A percentile compares a stretch with the other conserved stretches of the same genome.
phyloP scores from a whole-genome alignment of 805 yeast species.

The Teunomyces cretensis region DNA sequence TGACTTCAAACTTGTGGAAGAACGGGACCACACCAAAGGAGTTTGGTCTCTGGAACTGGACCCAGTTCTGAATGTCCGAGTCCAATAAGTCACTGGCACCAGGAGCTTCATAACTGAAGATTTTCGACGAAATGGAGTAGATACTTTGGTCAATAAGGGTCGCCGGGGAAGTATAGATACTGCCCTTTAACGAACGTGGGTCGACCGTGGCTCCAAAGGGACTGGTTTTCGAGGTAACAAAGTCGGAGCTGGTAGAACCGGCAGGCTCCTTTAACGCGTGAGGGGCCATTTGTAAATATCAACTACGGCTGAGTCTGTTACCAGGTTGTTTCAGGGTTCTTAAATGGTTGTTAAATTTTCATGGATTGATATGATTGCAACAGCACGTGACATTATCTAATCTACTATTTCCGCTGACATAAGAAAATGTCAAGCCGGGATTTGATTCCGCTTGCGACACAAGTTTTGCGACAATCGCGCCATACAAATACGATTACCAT shows the following conservation, averaged over 20 bases:
- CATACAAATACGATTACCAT: neutral
- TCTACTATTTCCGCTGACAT: neutral
- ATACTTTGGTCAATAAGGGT: conserved; percentile 55
- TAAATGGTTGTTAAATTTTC: conserved; percentile 2
- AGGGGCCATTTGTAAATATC: conserved; percentile 3
- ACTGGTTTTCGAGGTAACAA: conserved; percentile 7
- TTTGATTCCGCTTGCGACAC: neutral
- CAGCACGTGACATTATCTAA: conserved; percentile 5
- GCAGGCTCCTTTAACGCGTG: conserved; percentile 5
- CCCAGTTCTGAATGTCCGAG: conserved; percentile 61
- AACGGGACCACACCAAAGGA: conserved; percentile 59
- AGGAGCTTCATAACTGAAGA: conserved; percentile 70
- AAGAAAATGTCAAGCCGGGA: neutral
- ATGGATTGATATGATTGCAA: neutral
- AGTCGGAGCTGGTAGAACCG: neutral
- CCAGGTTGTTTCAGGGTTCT: neutral
- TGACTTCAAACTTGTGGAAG: conserved; percentile 62
- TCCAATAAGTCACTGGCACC: conserved; percentile 64
- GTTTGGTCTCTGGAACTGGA: conserved; percentile 48
- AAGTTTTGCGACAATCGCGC: conserved; percentile 1
- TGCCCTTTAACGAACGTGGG: conserved; percentile 49
- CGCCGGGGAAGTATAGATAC: conserved; percentile 53
- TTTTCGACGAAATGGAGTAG: conserved; percentile 48
- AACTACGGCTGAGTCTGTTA: neutral
- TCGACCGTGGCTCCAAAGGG: conserved; percentile 67